Percentiles rank a stretch among this genome's conserved stretches.
phyloP scores from a whole-genome alignment of 768 basidiomycete species.

The Hypholoma fasciculare region DNA sequence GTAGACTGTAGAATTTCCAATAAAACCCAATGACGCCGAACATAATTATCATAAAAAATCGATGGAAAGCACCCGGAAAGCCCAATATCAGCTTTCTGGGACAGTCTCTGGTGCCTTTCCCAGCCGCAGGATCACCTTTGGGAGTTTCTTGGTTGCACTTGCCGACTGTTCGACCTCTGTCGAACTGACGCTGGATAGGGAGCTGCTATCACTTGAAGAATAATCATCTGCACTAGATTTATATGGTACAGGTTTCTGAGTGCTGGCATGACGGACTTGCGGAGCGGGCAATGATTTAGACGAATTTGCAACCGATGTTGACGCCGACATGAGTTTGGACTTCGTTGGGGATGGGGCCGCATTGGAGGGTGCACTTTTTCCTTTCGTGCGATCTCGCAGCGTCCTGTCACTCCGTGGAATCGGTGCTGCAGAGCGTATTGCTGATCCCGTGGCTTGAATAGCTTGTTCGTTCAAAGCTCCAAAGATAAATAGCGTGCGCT shows the following conservation, averaged over 20 bases:
- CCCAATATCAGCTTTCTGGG: background rate
- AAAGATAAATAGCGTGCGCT: slow-evolving; percentile 52
- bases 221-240: slow-evolving; percentile 4
- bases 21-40: background rate
- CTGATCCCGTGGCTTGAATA: slow-evolving; percentile 18
- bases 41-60: background rate
- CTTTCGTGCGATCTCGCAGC: slow-evolving; percentile 54
- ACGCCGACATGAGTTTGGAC: background rate
- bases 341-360: slow-evolving; percentile 18
- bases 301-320: background rate
- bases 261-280: background rate
- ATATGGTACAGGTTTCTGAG: background rate
- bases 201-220: slow-evolving; percentile 12
- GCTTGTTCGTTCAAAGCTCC: slow-evolving; percentile 38
- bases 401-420: slow-evolving; percentile 41
- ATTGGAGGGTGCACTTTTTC: slow-evolving; percentile 26
- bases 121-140: slow-evolving; percentile 58
- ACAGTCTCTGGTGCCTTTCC: slow-evolving; percentile 35
- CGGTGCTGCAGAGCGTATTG: slow-evolving; percentile 18
- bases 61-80: background rate
- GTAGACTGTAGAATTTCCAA: background rate
- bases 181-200: slow-evolving; percentile 14
- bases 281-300: background rate
- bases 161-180: slow-evolving; percentile 14
- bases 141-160: slow-evolving; percentile 42